A percentile compares a stretch with the other conserved stretches of the same genome.
Conservation (phyloP, 495 filamentous ascomycete genomes). For the Chlorociboria aeruginascens region DNA sequence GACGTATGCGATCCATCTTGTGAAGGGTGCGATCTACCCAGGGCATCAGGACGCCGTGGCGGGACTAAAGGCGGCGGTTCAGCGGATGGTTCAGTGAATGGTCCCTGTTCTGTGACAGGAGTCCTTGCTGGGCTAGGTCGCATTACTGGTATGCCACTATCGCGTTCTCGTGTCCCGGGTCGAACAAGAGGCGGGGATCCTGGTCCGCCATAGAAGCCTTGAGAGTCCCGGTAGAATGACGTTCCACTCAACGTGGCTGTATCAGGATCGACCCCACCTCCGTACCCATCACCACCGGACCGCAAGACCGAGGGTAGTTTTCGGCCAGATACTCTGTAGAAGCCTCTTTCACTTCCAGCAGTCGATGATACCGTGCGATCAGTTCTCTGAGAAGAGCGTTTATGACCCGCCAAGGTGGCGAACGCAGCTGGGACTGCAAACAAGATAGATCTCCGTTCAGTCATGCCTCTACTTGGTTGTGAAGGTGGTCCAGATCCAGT, state of each 20-base stretch:
- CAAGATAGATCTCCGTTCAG: constrained; percentile 27
- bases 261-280: constrained; percentile 26
- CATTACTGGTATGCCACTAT: constrained; percentile 17
- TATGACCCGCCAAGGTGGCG: constrained; percentile 31
- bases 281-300: constrained; percentile 59
- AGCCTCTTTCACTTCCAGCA: constrained; percentile 35
- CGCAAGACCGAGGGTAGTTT: constrained; percentile 62
- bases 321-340: constrained; percentile 50
- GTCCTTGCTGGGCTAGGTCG: constrained; percentile 23
- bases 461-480: constrained; percentile 31
- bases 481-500: constrained; percentile 19
- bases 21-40: constrained; percentile 32
- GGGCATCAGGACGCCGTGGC: constrained; percentile 24
- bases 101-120: constrained; percentile 26
- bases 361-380: constrained; percentile 22
- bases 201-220: constrained; percentile 28
- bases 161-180: constrained; percentile 1
- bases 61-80: constrained; percentile 2
- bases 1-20: constrained; percentile 35
- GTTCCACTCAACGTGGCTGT: constrained; percentile 31
- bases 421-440: constrained; percentile 45
- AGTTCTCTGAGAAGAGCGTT: constrained; percentile 32
- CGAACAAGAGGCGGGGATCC: constrained; percentile 6
- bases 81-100: constrained; percentile 19
- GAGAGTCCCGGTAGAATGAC: constrained; percentile 37